Evolutionary conservation across 306 rosid genomes (phyloP), one percentile per base, ranked within the genome.

Genomic region (Quercus cerris): DNA sequence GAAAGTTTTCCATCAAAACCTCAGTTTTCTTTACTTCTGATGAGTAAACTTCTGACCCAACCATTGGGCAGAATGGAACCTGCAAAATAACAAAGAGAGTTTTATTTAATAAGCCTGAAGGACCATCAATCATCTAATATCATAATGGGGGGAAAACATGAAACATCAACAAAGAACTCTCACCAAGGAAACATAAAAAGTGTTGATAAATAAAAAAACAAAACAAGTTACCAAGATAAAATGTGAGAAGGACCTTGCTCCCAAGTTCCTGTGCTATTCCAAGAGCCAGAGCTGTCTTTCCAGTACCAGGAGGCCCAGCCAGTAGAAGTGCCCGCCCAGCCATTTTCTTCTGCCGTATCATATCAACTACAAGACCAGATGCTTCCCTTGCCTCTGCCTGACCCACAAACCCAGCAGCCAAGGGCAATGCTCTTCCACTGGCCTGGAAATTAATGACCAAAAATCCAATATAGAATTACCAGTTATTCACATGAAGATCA

Each of bases 1-100:
- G 80, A 76, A 93, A 93, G 85, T 93, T 91, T 81, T 95, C 99
- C 99, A 91, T 95, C 54, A 95, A 85, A 82, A 95, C 94, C 89
- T 90, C 99, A 1, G 98, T 95, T 87, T 95, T 95, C 91, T 95
- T 95, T 19, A 95, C 99, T 86, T 95, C 99, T 0, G 98, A 87
- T 25, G 99, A 95, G 80, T 95, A 95, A 6, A 95, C 99, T 84
- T 95, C 98, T 3, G 98, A 95, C 5, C 99, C 99, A 71, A 95
- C 99, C 99, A 95, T 95, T 0, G 99, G 99, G 82, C 99, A 93
- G 84, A 95, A 95, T 9, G 98, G 99, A 72, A 93, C 98, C 97
- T 94, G 79, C 58, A 73, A 73, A 57, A 38, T 19, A 56, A 8
- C 12, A 19, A 75, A 44, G 58, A 70, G 15, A 70, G 59, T 6